Evolutionary conservation across 768 basidiomycete genomes (phyloP).

Genomic region (Collybia sp.): DNA sequence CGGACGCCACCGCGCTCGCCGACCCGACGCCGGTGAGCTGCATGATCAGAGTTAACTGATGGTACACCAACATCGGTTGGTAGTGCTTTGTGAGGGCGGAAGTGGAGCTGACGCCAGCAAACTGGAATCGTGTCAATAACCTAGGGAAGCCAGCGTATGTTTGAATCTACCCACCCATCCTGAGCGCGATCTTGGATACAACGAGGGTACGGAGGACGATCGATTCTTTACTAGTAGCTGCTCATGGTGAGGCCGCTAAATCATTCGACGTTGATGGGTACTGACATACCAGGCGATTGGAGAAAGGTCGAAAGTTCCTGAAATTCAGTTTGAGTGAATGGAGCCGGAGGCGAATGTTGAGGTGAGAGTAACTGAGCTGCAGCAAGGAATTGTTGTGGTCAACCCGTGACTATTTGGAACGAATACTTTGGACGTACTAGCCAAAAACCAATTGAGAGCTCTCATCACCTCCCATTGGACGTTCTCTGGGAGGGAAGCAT

Average conservation of each 20-base stretch:
- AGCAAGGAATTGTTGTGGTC: not conserved
- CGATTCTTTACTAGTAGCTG: slow-evolving; percentile 35
- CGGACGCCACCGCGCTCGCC: no score
- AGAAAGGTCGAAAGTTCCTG: slow-evolving; percentile 66
- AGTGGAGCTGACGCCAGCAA: slow-evolving; percentile 67
- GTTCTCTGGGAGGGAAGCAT: slow-evolving; percentile 48
- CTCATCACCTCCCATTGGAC: slow-evolving; percentile 70
- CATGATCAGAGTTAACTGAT: no score
- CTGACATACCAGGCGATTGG: slow-evolving; percentile 26
- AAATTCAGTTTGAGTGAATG: slow-evolving; percentile 52
- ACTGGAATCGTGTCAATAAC: slow-evolving; percentile 26
- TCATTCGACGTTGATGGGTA: no score
- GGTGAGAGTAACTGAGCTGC: slow-evolving; percentile 68
- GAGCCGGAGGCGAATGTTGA: slow-evolving; percentile 49
- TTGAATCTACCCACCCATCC: slow-evolving; percentile 48
- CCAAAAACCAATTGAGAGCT: slow-evolving; percentile 76
- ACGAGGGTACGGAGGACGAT: slow-evolving; percentile 54
- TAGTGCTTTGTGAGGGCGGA: slow-evolving; percentile 64
- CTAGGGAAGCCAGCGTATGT: not conserved
- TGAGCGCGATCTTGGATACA: slow-evolving; percentile 62
- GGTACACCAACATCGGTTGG: slow-evolving; percentile 21
- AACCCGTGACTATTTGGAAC: no score
- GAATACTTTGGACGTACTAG: slow-evolving; percentile 36
- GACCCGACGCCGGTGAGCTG: no score
- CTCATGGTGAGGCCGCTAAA: slow-evolving; percentile 7